Percentiles rank a stretch among this genome's conserved stretches.
Conservation (phyloP, 345 rosid species). For the Draba incana region DNA sequence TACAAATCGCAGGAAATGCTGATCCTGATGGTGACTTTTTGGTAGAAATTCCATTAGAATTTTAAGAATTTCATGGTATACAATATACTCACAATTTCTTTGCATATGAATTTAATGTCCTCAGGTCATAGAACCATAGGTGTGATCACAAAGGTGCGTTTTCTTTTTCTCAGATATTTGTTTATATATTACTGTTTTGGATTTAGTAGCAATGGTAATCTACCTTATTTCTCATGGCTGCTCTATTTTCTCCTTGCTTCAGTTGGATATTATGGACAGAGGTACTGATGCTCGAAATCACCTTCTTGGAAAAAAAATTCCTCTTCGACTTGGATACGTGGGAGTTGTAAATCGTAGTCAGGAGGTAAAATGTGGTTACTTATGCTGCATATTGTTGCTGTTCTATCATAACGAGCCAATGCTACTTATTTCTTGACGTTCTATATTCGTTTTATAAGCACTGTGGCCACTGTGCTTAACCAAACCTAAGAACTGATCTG, state of each 20-base stretch:
- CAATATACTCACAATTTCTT: background rate
- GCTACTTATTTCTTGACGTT: background rate
- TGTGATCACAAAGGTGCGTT: conserved; percentile 78
- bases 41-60: background rate
- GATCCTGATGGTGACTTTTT: conserved; percentile 82
- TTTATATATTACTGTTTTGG: conserved; percentile 14
- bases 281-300: conserved; percentile 94
- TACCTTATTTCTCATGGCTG: conserved; percentile 33
- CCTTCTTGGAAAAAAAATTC: conserved; percentile 89
- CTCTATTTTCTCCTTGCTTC: conserved; percentile 38
- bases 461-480: background rate
- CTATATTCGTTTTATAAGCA: background rate
- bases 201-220: background rate
- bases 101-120: conserved; percentile 18
- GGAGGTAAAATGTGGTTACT: conserved; percentile 58
- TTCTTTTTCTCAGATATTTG: conserved; percentile 12
- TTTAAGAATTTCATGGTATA: background rate
- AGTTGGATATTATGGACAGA: conserved; percentile 99
- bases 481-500: conserved; percentile 10
- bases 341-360: conserved; percentile 96
- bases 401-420: background rate
- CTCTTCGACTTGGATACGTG: conserved; percentile 91
- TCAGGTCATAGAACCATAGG: conserved; percentile 92
- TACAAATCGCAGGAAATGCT: conserved; percentile 89
- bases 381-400: background rate